Conservation (phyloP, 1,284 basidiomycete genomes). For the Dichomitus squalens region DNA sequence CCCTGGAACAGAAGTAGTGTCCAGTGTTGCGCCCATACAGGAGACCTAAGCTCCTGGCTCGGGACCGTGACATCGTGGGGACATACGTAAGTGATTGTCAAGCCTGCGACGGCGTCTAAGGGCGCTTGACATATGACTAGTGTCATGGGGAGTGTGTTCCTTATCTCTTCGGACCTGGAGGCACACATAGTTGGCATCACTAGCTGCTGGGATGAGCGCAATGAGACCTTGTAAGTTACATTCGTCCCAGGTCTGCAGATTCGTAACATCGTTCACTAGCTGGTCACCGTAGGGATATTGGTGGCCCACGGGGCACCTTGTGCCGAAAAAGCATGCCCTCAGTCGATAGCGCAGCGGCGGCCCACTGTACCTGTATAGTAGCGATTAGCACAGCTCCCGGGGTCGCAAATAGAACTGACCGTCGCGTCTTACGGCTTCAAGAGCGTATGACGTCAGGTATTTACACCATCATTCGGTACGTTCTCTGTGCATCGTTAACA, state of each 20-base stretch:
- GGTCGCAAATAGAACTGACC: too few species aligned
- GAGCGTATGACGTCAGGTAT: too few species aligned
- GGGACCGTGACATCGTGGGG: not conserved
- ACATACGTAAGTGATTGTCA: not conserved
- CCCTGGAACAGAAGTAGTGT: too few species aligned
- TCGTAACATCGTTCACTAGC: not conserved
- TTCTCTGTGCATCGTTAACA: too few species aligned
- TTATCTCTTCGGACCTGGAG: not conserved
- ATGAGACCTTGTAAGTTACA: not conserved
- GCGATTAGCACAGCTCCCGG: too few species aligned
- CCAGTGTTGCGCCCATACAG: too few species aligned
- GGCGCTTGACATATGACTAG: conserved; percentile 12
- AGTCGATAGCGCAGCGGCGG: too few species aligned
- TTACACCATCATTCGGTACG: too few species aligned
- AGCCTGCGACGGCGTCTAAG: conserved; percentile 6
- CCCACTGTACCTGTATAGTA: too few species aligned
- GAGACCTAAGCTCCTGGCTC: not conserved
- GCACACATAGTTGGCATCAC: not conserved
- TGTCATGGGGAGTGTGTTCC: conserved; percentile 11
- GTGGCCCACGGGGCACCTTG: not conserved
- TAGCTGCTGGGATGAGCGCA: not conserved
- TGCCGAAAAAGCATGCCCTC: too few species aligned
- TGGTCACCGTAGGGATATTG: too few species aligned
- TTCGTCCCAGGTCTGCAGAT: not conserved
- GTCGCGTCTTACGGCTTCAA: too few species aligned